These are phyloP conservation scores for Physcia stellaris DNA, from an alignment of 495 filamentous ascomycete genomes.

Conservation along the genomic window DNA sequence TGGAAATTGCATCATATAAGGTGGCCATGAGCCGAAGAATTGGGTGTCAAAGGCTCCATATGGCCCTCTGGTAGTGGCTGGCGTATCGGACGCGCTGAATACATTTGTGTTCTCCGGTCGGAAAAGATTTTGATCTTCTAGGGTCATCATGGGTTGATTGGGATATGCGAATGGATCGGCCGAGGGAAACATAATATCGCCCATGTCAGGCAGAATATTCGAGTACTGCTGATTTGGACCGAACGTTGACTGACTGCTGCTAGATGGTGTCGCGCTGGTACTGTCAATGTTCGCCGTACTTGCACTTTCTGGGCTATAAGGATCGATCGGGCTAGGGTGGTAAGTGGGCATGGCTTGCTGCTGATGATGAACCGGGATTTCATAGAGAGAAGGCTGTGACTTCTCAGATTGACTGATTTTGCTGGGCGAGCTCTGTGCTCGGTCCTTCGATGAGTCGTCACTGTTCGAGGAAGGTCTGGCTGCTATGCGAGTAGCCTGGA, in stretches of 20 bases:
- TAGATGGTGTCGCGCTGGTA: slow-evolving; percentile 15
- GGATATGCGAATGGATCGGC: slow-evolving; percentile 84
- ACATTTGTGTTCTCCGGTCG: neutral
- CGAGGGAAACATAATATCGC: slow-evolving; percentile 85
- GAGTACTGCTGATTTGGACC: slow-evolving; percentile 26
- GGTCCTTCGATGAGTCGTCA: too few relatives aligned
- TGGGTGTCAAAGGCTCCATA: neutral
- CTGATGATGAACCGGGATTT: too few relatives aligned
- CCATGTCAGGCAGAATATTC: slow-evolving; percentile 54
- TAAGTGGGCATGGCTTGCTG: slow-evolving; percentile 1
- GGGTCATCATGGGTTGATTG: slow-evolving; percentile 60
- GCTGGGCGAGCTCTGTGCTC: too few relatives aligned
- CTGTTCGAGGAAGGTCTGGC: too few relatives aligned
- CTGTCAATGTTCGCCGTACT: slow-evolving; percentile 6
- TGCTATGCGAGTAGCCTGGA: too few relatives aligned
- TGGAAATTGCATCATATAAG: neutral
- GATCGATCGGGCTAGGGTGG: slow-evolving; percentile 7
- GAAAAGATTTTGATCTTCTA: too few relatives aligned
- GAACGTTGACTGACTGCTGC: slow-evolving; percentile 21
- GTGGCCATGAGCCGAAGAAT: neutral
- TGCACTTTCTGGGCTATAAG: slow-evolving; percentile 8
- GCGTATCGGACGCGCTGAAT: slow-evolving; percentile 1
- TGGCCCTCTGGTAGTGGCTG: neutral
- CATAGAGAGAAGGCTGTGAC: too few relatives aligned
- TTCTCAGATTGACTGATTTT: too few relatives aligned